Conservation (phyloP, 192 early-diverging fungal genomes). For the Rhizoclosmatium globosum region DNA sequence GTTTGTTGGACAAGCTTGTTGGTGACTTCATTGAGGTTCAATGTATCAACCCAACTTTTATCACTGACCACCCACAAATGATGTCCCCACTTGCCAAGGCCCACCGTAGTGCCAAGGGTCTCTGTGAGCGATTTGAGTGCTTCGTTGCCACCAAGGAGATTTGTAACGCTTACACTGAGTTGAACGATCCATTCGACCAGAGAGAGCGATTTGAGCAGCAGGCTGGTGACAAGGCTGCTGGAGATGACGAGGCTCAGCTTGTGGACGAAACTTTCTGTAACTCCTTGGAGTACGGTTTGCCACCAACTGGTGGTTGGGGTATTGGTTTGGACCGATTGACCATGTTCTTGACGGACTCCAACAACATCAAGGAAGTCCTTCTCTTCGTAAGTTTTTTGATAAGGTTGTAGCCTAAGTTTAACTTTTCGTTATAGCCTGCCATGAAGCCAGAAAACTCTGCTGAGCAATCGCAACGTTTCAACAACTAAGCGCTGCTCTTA, state of each 20-base stretch:
- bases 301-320: constrained; percentile 85
- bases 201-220: constrained; percentile 98
- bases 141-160: constrained; percentile 99
- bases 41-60: constrained; percentile 87
- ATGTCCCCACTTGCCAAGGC: constrained; percentile 99
- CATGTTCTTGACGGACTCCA: constrained; percentile 99
- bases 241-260: constrained; percentile 98
- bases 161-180: constrained; percentile 99
- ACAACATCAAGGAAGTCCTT: constrained; percentile 96
- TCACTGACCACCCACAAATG: constrained; percentile 96
- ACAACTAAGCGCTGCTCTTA: constrained; percentile 3
- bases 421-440: constrained; percentile 48
- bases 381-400: constrained; percentile 58
- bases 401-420: neutral
- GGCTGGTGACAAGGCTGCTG: constrained; percentile 95
- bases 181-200: constrained; percentile 99
- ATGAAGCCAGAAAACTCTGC: constrained; percentile 62
- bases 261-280: constrained; percentile 98
- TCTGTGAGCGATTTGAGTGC: constrained; percentile 98
- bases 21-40: constrained; percentile 60
- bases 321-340: constrained; percentile 95
- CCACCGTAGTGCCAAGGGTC: constrained; percentile 85
- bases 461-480: constrained; percentile 44
- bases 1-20: constrained; percentile 91
- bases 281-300: constrained; percentile 95